Base-by-base conservation (phyloP, 257 asterid species). In the Scutellaria baicalensis region DNA sequence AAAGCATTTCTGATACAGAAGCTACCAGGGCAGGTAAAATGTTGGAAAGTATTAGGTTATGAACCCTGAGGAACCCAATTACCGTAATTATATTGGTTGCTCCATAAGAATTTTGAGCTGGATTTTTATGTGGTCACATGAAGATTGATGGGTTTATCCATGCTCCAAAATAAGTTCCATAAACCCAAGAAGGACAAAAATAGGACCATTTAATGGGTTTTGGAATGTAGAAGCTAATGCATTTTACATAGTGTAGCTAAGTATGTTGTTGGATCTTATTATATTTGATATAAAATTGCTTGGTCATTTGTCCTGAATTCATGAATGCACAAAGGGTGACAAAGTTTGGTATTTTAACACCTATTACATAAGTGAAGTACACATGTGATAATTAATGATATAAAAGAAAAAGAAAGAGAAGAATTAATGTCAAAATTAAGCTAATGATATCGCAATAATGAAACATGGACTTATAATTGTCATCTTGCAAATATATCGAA, bases 1-100 rank as follows among this genome's bases (percentile, higher is more conserved):
- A 84, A 79, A 80, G 81, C 79, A 61, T 57, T 78, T 78, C 52
- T 66, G 93, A 91, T 9, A 62, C 78, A 12, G 96, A 91, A 66
- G 84, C 83, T 58, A 57, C 71, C 23, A 87, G 83, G 79, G 44
- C 89, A 70, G 96, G 99, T 91, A 83, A 78, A 83, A 42, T 42
- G 27, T 43, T 49, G 39, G 65, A 65, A 50, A 14, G 54, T 54
- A 40, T 69, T 40, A 17, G 52, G 20, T 45, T 35, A 55, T 57
- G 72, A 17, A 64, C 56, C 40, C 61, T 31, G 59, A 64, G 56
- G 33, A 64, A 65, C n/a, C 21, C 67, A 44, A 55, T 36, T 13
- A 6, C 64, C 49, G 35, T 11, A 45, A 18, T 3, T 16, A 5
- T 39, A 35, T 16, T 6, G 23, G 61, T 59, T 17, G 58, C 59